A percentile compares a stretch with the other conserved stretches of the same genome.
Conservation (phyloP, 768 basidiomycete genomes). For the Suillus ampliporus region DNA sequence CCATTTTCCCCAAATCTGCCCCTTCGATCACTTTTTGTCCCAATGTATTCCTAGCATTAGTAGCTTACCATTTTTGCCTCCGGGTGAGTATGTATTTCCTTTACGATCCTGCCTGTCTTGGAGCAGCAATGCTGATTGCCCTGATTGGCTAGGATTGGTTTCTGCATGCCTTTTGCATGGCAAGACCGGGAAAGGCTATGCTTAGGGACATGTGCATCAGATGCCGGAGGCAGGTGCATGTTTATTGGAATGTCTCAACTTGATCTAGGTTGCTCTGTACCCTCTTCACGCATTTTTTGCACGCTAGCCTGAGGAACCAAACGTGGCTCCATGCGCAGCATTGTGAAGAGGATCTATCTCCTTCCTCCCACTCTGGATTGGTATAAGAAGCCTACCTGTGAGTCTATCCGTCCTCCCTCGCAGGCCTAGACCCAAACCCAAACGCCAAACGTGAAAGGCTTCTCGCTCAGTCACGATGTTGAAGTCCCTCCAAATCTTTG, state of each 20-base stretch:
- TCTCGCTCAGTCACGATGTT: background rate
- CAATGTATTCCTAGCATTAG: background rate
- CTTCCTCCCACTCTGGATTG: background rate
- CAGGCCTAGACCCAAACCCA: background rate
- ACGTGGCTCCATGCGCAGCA: background rate
- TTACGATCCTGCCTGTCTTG: background rate
- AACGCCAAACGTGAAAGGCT: background rate
- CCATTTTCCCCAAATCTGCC: background rate
- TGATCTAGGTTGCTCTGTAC: background rate
- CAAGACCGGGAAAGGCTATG: background rate
- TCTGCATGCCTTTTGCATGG: background rate
- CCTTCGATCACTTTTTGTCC: background rate
- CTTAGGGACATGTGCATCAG: background rate
- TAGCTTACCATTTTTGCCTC: background rate
- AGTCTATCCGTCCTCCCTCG: background rate
- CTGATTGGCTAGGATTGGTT: background rate
- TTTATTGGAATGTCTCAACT: background rate
- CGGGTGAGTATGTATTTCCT: background rate
- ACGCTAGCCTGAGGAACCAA: background rate
- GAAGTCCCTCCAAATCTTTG: background rate
- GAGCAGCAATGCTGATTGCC: background rate
- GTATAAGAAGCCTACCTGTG: background rate
- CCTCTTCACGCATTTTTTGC: background rate
- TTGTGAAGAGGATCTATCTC: background rate
- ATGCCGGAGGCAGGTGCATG: background rate